These are phyloP conservation scores for Colletotrichum spaethianum DNA, from an alignment of 2,329 filamentous ascomycete species.

Conservation along the genomic window DNA sequence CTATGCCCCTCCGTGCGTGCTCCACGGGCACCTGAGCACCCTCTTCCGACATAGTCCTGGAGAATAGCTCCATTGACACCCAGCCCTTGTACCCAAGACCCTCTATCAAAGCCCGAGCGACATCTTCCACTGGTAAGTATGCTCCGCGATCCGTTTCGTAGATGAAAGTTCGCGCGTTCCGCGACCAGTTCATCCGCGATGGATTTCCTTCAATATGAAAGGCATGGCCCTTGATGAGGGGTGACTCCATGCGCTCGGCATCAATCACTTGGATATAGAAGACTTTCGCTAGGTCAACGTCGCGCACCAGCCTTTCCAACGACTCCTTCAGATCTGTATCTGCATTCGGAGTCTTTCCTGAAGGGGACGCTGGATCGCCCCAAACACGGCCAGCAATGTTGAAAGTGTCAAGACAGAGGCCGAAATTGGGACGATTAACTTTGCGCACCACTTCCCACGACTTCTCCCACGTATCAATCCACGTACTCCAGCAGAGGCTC, in stretches of 20 bases:
- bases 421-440: constrained; percentile 80
- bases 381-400: constrained; percentile 81
- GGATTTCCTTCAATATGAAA: constrained; percentile 68
- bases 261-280: constrained; percentile 86
- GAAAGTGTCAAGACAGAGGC: constrained; percentile 84
- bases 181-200: constrained; percentile 74
- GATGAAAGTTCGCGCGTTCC: constrained; percentile 73
- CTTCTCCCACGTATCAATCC: constrained; percentile 78
- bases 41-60: constrained; percentile 62
- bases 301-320: constrained; percentile 65
- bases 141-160: constrained; percentile 68
- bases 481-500: constrained; percentile 79
- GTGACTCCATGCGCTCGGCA: constrained; percentile 71
- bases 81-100: constrained; percentile 9
- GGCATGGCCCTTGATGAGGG: constrained; percentile 64
- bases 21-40: constrained; percentile 61
- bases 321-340: constrained; percentile 68
- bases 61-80: constrained; percentile 73
- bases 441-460: constrained; percentile 76
- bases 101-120: constrained; percentile 47
- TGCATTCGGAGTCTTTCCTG: constrained; percentile 67
- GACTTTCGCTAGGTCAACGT: constrained; percentile 74
- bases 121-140: constrained; percentile 70
- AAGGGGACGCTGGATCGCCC: constrained; percentile 72
- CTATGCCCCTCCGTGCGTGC: constrained; percentile 66